These are phyloP conservation scores for Achaetomium macrosporum DNA, from an alignment of 2,329 filamentous ascomycete genomes.

Conservation along the genomic window DNA sequence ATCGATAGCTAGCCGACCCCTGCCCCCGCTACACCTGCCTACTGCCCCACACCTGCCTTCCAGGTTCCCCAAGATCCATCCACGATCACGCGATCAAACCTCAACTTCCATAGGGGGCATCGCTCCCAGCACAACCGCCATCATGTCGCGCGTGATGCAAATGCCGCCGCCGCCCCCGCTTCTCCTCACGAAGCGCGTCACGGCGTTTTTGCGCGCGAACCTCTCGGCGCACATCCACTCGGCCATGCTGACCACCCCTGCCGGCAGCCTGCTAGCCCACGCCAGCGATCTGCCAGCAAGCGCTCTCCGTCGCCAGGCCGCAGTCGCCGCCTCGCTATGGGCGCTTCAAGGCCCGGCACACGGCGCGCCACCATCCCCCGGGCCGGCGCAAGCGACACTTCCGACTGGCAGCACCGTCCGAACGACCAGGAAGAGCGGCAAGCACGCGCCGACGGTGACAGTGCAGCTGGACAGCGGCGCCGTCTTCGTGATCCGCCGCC, in stretches of 20 bases:
- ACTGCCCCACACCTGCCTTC: too few species aligned
- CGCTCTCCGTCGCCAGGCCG: conserved; percentile 56
- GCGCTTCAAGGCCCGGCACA: conserved; percentile 46
- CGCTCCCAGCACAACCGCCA: neutral
- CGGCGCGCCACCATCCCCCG: conserved; percentile 5
- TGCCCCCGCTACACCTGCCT: too few species aligned
- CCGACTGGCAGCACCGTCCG: conserved; percentile 8
- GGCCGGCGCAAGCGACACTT: neutral
- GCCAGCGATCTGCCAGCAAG: conserved; percentile 51
- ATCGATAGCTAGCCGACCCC: too few species aligned
- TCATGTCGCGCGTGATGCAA: conserved; percentile 15
- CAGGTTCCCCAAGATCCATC: neutral
- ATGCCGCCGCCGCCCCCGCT: conserved; percentile 46
- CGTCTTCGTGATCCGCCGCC: conserved; percentile 52
- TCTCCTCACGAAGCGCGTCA: conserved; percentile 61
- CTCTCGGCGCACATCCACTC: conserved; percentile 53
- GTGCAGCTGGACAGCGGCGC: conserved; percentile 52
- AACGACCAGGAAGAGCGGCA: conserved; percentile 5
- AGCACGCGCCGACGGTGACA: conserved; percentile 38
- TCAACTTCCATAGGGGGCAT: neutral
- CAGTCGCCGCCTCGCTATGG: conserved; percentile 58
- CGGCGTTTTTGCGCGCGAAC: conserved; percentile 54
- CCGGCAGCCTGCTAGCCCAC: conserved; percentile 59
- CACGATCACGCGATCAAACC: neutral
- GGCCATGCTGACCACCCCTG: conserved; percentile 52